Evolutionary conservation across 169 alveolate genomes (phyloP), one percentile per base, ranked within the genome.

Genomic region (Pseudocohnilembus persalinus): DNA sequence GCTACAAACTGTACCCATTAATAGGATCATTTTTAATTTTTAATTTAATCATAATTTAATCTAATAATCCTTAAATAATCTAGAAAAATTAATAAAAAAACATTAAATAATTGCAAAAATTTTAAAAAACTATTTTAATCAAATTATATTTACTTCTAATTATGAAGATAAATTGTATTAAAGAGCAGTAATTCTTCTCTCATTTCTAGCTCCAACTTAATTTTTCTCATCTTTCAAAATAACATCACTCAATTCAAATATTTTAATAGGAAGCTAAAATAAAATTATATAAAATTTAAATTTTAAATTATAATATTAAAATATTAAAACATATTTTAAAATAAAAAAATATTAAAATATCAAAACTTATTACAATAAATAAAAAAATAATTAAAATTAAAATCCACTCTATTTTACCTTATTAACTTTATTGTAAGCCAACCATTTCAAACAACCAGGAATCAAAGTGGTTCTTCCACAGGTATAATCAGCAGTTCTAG

Each of bases 201-300:
- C 88, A 88, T 97, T 97, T 28, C 91, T 77, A 15, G 98, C 96
- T 80, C 96, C 95, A 11, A 93, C 92, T 81, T 94, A 97, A 72
- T 90, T 89, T 49, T 86, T 88, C 31, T 93, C 88, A 82, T 95
- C 96, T 63, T 93, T 84, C 76, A 93, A 35, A 34, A 96, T 97
- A 76, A 95, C 97, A 90, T 96, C 98, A 29, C 97, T 94, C 65
- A 97, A 93, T 91, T 98, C 99, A 90, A 97, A 98, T 32, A 98
- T 88, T 81, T 95, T 96, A 78, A 96, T 93, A 76, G 99, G 99
- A 29, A 97, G 93, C 82, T 93, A 96, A 76, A 84, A 73, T 64
- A 87, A 74, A 77, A 31, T 29, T 35, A 28, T 63, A 31, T 63
- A 74, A n/a, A n/a, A n/a, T n/a, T n/a, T n/a, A n/a, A n/a, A n/a